Percentiles rank a stretch among this genome's conserved stretches.
These are phyloP conservation scores for Nothophoma quercina DNA, from an alignment of 2,329 filamentous ascomycete genomes.

Conservation along the genomic window DNA sequence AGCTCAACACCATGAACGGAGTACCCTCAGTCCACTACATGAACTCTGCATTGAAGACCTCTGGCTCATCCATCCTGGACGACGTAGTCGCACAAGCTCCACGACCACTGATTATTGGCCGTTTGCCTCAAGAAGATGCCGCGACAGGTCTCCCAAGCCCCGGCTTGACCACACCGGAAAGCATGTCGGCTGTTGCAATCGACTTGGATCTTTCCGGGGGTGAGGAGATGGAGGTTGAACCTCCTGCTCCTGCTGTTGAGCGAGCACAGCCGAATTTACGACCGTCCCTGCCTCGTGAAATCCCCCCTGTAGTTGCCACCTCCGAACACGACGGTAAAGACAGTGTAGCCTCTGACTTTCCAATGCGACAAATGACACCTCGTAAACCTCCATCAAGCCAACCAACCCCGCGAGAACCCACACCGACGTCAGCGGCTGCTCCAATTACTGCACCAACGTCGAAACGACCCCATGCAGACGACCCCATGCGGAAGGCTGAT, in stretches of 20 bases:
- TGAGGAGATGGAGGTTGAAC: background rate
- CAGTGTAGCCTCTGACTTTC: background rate
- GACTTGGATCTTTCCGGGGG: background rate
- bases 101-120: slow-evolving; percentile 23
- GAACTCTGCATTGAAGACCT: slow-evolving; percentile 29
- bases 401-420: background rate
- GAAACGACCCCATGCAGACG: background rate
- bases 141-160: background rate
- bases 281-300: background rate
- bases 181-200: background rate
- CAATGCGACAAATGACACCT: background rate
- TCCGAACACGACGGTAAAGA: background rate
- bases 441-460: background rate
- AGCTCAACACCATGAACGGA: slow-evolving; percentile 14
- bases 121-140: background rate
- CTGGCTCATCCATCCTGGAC: slow-evolving; percentile 4
- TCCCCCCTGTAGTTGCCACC: too few relatives aligned
- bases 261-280: background rate
- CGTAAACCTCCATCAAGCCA: background rate
- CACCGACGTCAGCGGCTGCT: background rate
- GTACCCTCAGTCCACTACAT: slow-evolving; percentile 30
- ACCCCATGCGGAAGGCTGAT: slow-evolving; percentile 28
- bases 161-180: slow-evolving; percentile 4
- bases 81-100: slow-evolving; percentile 2
- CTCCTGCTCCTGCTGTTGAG: background rate